Evolutionary conservation across 352 stramenopile genomes (phyloP), one percentile per base, ranked within the genome.

Genomic region (Pythium insidiosum): DNA sequence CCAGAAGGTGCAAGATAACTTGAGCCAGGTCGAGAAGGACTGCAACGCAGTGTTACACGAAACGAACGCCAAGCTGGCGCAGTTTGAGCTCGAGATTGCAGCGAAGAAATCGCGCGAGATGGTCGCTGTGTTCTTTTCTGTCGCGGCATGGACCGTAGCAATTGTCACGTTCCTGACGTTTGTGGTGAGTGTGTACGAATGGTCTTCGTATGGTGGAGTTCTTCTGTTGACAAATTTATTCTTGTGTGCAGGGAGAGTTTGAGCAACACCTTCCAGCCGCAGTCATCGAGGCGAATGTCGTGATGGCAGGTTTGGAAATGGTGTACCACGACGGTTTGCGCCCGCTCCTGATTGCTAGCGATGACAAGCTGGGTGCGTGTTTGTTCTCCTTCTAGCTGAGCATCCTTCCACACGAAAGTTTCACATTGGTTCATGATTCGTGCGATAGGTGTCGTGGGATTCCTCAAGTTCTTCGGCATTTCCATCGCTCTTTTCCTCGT

Each of bases 1-100:
- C 42, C 66, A 83, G 43, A 83, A 83, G 50, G 69, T 83, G 34
- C 68, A 79, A 41, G 66, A 83, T 47, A 83, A 83, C 38, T 39
- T 83, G 28, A 73, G 63, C 47, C 64, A 80, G 33, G 56, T 83
- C 5, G 68, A 83, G 47, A 53, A 56, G 16, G 62, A 73, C 30
- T 73, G 61, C 48, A 35, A 73, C 9, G 43, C 42, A 2, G 54
- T 76, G 16, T 40, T 63, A 0, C 42, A 53, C 18, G 56, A 58
- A 12, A 76, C 65, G 1, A 44, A 54, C 2, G 40, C 47, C 42
- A 47, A 68, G 38, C 41, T 76, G n/a, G 46, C 48, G 7, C 63
- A 65, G 33, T 42, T 73, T 43, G 66, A 76, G 35, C 36, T 64
- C 13, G 61, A 76, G 38, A 66, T 60, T 22, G 59, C 66, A 11